Evolutionary conservation across 2,329 filamentous ascomycete species (phyloP).

Genomic region (Fusarium nodosum): DNA sequence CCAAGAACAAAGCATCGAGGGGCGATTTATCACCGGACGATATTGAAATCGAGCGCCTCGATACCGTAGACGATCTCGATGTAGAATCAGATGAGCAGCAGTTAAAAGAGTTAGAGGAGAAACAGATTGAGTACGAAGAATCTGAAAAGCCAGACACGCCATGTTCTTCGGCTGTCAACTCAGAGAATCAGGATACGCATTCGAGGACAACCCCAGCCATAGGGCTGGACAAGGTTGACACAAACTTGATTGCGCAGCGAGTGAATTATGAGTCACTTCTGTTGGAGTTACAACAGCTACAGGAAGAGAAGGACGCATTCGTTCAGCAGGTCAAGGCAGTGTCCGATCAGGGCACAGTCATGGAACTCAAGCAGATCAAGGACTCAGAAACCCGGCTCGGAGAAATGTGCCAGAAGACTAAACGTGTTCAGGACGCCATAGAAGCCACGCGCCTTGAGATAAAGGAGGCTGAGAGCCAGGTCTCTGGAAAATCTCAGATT

Average conservation of each 20-base stretch:
- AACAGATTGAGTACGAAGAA: constrained; percentile 5
- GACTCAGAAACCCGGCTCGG: constrained; percentile 49
- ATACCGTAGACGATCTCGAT: constrained; percentile 47
- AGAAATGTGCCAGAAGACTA: constrained; percentile 52
- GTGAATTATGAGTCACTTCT: constrained; percentile 54
- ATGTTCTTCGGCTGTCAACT: constrained; percentile 3
- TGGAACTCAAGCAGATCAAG: constrained; percentile 48
- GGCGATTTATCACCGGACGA: constrained; percentile 60
- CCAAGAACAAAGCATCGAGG: constrained; percentile 31
- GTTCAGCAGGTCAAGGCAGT: constrained; percentile 51
- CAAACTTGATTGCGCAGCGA: constrained; percentile 50
- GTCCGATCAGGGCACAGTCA: constrained; percentile 40
- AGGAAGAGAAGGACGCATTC: constrained; percentile 50
- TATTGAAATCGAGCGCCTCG: constrained; percentile 62
- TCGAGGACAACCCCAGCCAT: neutral
- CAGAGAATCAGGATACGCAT: constrained; percentile 1
- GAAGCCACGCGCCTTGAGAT: constrained; percentile 56
- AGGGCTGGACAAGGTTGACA: constrained; percentile 19
- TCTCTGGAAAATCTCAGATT: constrained; percentile 37
- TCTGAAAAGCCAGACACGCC: constrained; percentile 5
- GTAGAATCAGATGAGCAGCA: constrained; percentile 47
- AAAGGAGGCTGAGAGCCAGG: constrained; percentile 50
- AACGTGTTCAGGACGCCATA: constrained; percentile 55
- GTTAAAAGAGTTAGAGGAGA: constrained; percentile 30
- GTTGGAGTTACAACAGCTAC: constrained; percentile 52